Conservation (phyloP, 148 eudicot genomes). For the Oxyria digyna region DNA sequence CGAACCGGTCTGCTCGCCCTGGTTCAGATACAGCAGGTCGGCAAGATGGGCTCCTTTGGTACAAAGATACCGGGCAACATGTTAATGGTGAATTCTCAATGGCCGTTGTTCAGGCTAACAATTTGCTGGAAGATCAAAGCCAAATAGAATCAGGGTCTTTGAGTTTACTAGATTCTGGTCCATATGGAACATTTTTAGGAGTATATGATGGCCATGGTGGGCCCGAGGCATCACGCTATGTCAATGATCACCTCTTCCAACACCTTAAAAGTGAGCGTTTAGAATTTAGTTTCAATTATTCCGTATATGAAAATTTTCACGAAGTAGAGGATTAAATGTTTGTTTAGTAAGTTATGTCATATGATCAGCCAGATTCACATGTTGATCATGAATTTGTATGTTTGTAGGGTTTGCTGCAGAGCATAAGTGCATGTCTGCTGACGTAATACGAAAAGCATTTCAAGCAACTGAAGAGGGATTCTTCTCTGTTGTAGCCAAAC, state of each 20-base stretch:
- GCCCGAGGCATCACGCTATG: constrained; percentile 27
- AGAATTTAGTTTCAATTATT: not conserved
- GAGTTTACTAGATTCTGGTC: constrained; percentile 33
- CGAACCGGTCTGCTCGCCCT: constrained; percentile 14
- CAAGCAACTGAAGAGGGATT: constrained; percentile 37
- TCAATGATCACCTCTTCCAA: constrained; percentile 32
- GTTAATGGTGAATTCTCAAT: constrained; percentile 31
- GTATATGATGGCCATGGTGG: constrained; percentile 33
- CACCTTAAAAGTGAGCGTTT: constrained; percentile 24
- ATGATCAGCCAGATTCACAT: not conserved
- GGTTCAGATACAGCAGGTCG: constrained; percentile 26
- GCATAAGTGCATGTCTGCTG: constrained; percentile 27
- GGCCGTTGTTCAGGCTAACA: constrained; percentile 37
- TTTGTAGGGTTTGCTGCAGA: constrained; percentile 25
- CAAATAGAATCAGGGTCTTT: constrained; percentile 34
- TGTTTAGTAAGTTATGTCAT: not conserved
- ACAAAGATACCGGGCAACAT: constrained; percentile 33
- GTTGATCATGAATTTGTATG: not conserved
- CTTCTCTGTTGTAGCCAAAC: too few species aligned
- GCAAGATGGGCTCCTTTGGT: constrained; percentile 38
- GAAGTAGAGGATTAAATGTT: not conserved
- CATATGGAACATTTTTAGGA: constrained; percentile 33
- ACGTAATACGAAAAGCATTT: constrained; percentile 28
- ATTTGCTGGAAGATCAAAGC: constrained; percentile 33
- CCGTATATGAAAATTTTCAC: not conserved